These are phyloP conservation scores for Crithidia expoeki DNA, from an alignment of 208 protist species.

Conservation along the genomic window DNA sequence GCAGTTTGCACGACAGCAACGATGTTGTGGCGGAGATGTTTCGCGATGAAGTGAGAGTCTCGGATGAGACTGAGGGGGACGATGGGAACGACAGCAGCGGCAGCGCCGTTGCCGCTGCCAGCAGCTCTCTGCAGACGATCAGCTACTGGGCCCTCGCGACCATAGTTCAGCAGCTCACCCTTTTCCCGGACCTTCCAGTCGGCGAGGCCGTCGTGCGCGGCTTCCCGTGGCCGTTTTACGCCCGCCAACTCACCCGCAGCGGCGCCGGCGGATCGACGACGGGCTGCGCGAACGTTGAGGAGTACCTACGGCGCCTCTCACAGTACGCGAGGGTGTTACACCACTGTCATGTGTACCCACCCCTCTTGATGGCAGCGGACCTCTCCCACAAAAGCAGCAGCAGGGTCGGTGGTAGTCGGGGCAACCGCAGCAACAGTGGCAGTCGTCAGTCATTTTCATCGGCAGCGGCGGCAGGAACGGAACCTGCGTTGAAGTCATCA, in stretches of 20 bases:
- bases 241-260: constrained; percentile 47
- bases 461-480: not conserved
- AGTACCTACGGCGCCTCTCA: constrained; percentile 22
- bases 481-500: constrained; percentile 4
- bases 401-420: too few species aligned
- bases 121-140: constrained; percentile 44
- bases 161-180: constrained; percentile 41
- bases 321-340: constrained; percentile 42
- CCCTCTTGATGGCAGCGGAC: constrained; percentile 22
- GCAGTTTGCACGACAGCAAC: constrained; percentile 18
- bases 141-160: constrained; percentile 63
- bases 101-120: not conserved
- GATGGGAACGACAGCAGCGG: not conserved
- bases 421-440: not conserved
- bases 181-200: constrained; percentile 66
- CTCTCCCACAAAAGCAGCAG: not conserved
- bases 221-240: constrained; percentile 69
- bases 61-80: not conserved
- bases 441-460: not conserved
- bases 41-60: not conserved
- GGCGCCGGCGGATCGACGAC: constrained; percentile 37
- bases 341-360: constrained; percentile 28
- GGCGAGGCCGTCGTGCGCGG: constrained; percentile 54
- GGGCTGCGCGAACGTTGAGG: constrained; percentile 31
- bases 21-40: constrained; percentile 21